A percentile compares a stretch with the other conserved stretches of the same genome.
Evolutionary conservation across 106 monocot species (phyloP).

Genomic region (Allium cepa): DNA sequence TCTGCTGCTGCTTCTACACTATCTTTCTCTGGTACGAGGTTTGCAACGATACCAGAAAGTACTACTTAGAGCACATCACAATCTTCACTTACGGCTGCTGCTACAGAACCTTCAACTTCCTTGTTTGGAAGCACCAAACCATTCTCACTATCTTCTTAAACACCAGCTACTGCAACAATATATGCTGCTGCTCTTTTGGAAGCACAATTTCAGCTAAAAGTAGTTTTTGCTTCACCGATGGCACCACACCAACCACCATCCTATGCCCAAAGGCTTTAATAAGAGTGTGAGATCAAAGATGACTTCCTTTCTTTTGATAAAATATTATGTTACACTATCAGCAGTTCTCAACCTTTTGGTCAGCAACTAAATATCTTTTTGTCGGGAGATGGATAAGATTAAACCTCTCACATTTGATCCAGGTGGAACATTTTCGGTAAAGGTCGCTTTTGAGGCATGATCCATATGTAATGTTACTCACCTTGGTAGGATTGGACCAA

Average conservation of each 20-base stretch:
- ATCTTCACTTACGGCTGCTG: background rate
- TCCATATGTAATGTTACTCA: no score
- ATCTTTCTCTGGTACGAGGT: background rate
- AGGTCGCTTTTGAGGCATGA: no score
- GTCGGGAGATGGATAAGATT: no score
- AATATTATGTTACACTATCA: no score
- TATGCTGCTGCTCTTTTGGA: background rate
- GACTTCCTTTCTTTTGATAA: no score
- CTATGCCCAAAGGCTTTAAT: no score
- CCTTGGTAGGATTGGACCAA: no score
- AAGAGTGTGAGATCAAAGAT: no score
- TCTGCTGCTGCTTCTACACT: background rate
- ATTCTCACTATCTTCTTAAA: background rate
- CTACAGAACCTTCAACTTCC: background rate
- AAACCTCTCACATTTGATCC: no score
- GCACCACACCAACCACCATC: background rate
- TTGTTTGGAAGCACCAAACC: background rate
- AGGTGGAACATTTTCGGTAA: no score
- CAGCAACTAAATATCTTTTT: no score
- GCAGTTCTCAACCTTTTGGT: no score
- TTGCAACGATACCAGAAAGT: background rate
- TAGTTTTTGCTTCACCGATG: background rate
- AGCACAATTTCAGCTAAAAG: background rate
- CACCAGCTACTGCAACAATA: background rate
- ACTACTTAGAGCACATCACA: background rate